Percentiles rank a stretch among this genome's conserved stretches.
Evolutionary conservation across 1,284 basidiomycete genomes (phyloP).

Genomic region (Cerioporus squamosus): DNA sequence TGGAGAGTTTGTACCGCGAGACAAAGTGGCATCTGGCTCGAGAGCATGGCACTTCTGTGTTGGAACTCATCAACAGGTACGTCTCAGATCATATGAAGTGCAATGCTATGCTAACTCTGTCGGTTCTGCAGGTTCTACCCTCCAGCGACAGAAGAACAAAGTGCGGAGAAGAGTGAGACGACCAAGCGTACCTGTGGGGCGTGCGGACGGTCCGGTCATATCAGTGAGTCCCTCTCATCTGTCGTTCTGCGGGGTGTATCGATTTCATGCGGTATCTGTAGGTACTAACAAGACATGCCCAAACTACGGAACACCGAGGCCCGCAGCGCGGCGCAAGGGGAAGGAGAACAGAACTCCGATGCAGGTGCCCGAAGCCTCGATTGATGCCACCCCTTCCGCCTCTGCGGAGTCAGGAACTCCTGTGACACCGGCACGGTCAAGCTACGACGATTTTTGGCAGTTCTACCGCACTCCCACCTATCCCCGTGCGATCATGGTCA

Average conservation of each 20-base stretch:
- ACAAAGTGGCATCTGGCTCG: slow-evolving; percentile 3
- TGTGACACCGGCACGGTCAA: background rate
- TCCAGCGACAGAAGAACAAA: background rate
- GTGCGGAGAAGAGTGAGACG: background rate
- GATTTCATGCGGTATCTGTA: no score
- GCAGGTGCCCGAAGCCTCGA: no score
- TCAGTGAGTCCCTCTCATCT: background rate
- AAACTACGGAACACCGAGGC: background rate
- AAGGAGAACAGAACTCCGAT: background rate
- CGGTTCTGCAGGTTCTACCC: slow-evolving; percentile 1
- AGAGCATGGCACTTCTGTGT: slow-evolving; percentile 1
- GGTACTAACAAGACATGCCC: background rate
- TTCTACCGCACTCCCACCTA: background rate
- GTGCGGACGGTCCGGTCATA: background rate
- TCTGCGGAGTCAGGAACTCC: no score
- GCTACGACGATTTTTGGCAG: background rate
- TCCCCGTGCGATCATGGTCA: background rate
- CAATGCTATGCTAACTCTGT: background rate
- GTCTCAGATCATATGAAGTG: background rate
- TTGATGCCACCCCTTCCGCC: no score
- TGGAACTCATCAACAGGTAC: background rate
- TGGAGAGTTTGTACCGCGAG: slow-evolving; percentile 6
- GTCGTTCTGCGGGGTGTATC: no score
- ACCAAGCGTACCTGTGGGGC: background rate
- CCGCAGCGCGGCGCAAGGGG: background rate